phyloP scores from a whole-genome alignment of 352 stramenopile species.

The Phytophthora vignae region DNA sequence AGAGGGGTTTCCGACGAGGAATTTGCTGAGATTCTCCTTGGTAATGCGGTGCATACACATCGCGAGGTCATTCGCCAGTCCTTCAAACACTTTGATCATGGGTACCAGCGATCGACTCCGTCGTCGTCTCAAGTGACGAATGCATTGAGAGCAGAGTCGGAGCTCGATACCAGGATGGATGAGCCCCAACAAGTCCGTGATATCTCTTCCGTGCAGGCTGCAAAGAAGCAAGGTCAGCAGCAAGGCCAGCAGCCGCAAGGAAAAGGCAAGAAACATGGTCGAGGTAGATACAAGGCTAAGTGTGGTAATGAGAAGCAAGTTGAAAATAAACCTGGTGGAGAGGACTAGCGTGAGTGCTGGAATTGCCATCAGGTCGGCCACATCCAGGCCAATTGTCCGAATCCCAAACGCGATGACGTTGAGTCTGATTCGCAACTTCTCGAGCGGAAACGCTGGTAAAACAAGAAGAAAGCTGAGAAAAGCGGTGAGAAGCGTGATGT shows the following conservation, averaged over 20 bases:
- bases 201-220: background rate
- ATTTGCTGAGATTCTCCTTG: background rate
- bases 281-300: background rate
- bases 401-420: background rate
- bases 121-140: background rate
- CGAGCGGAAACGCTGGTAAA: background rate
- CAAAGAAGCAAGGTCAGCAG: background rate
- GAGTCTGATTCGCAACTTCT: background rate
- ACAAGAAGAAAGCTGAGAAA: background rate
- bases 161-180: background rate
- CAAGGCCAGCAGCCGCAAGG: background rate
- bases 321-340: background rate
- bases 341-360: background rate
- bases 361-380: background rate
- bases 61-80: background rate
- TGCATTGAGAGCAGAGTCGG: background rate
- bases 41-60: background rate
- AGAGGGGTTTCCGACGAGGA: background rate
- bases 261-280: constrained; percentile 1
- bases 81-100: background rate
- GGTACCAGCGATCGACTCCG: background rate
- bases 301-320: background rate
- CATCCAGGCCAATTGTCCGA: background rate
- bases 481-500: background rate
- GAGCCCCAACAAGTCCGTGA: background rate